Evolutionary conservation across 371 early-diverging fungal genomes (phyloP).

Genomic region (Conidiobolus incongruus): DNA sequence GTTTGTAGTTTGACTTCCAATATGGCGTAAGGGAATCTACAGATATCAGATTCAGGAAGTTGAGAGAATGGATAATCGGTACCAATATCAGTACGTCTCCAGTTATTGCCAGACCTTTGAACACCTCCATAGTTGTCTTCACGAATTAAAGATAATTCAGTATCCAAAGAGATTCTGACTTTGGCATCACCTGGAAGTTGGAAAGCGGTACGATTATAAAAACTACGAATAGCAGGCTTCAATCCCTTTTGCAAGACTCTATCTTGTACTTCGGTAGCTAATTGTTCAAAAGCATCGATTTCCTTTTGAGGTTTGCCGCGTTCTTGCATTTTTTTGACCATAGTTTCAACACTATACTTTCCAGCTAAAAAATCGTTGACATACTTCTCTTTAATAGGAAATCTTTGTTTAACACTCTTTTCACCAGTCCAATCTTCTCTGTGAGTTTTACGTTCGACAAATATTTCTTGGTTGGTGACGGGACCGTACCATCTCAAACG

Average conservation of each 20-base stretch:
- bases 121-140: constrained; percentile 75
- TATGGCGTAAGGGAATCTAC: constrained; percentile 91
- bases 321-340: constrained; percentile 56
- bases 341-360: constrained; percentile 44
- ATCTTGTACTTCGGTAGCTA: constrained; percentile 65
- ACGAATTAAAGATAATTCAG: constrained; percentile 90
- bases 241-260: constrained; percentile 51
- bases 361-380: constrained; percentile 73
- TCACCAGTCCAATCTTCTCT: constrained; percentile 95
- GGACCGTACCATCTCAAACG: constrained; percentile 79
- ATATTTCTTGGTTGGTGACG: constrained; percentile 35
- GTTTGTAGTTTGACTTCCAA: constrained; percentile 97
- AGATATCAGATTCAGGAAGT: constrained; percentile 58
- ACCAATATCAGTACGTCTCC: constrained; percentile 88
- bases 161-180: constrained; percentile 96
- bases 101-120: constrained; percentile 59
- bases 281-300: constrained; percentile 36
- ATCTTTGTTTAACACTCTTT: constrained; percentile 80
- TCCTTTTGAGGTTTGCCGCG: constrained; percentile 55
- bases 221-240: constrained; percentile 78
- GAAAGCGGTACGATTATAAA: constrained; percentile 98
- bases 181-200: constrained; percentile 97
- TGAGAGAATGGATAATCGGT: constrained; percentile 84
- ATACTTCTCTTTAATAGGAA: constrained; percentile 86
- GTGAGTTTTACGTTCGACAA: constrained; percentile 94